A percentile compares a stretch with the other conserved stretches of the same genome.
These are phyloP conservation scores for Pseudozyma pruni DNA, from an alignment of 1,284 basidiomycete species.

Conservation along the genomic window DNA sequence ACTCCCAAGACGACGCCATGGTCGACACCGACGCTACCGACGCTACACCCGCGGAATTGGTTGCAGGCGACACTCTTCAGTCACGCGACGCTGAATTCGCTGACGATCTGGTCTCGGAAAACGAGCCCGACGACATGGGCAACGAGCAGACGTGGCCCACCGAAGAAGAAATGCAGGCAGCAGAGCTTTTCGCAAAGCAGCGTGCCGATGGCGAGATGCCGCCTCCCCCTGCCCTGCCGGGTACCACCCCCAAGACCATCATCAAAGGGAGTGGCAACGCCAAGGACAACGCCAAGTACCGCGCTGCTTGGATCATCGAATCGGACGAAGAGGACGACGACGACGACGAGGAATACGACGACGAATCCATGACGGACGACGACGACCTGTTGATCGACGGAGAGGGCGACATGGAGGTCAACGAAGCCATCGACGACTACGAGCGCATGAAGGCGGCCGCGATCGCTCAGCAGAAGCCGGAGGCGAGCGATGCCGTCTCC, in stretches of 20 bases:
- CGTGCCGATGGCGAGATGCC: constrained; percentile 41
- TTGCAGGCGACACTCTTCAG: constrained; percentile 74
- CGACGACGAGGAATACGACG: constrained; percentile 74
- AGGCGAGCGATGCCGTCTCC: constrained; percentile 18
- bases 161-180: constrained; percentile 85
- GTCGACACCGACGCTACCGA: constrained; percentile 54
- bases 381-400: constrained; percentile 78
- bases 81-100: constrained; percentile 74
- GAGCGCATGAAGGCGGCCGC: constrained; percentile 78
- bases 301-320: constrained; percentile 66
- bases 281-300: constrained; percentile 64
- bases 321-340: constrained; percentile 55
- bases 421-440: constrained; percentile 83
- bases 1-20: constrained; percentile 20
- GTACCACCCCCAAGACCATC: constrained; percentile 65
- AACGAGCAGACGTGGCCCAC: constrained; percentile 99
- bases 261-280: constrained; percentile 63
- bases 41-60: constrained; percentile 28
- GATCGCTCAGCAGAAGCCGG: constrained; percentile 66
- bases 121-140: constrained; percentile 85
- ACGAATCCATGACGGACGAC: constrained; percentile 75
- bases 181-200: constrained; percentile 35
- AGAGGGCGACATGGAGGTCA: constrained; percentile 74
- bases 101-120: constrained; percentile 88
- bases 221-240: constrained; percentile 68